Percentiles rank a stretch among this genome's conserved stretches.
phyloP scores from a whole-genome alignment of 805 yeast genomes.

The Kodamaea laetipori region DNA sequence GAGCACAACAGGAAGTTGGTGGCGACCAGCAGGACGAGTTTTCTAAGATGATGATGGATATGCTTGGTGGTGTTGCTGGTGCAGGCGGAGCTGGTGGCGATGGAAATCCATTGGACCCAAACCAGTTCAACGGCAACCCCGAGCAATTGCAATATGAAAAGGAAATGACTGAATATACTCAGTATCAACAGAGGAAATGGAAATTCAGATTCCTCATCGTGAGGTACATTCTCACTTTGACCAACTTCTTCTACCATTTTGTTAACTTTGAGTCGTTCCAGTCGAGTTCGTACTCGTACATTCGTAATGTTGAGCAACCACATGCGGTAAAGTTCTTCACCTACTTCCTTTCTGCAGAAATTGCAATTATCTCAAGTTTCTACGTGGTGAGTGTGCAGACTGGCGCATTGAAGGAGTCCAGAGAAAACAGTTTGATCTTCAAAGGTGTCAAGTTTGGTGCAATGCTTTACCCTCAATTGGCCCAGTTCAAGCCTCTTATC shows the following conservation, averaged over 20 bases:
- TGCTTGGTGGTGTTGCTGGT: background rate
- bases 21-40: background rate
- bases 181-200: slow-evolving; percentile 35
- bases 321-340: slow-evolving; percentile 24
- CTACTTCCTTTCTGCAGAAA: slow-evolving; percentile 34
- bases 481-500: slow-evolving; percentile 30
- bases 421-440: slow-evolving; percentile 30
- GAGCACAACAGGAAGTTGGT: slow-evolving; percentile 13
- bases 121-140: slow-evolving; percentile 5
- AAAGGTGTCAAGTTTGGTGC: slow-evolving; percentile 35
- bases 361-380: slow-evolving; percentile 35
- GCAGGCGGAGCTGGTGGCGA: slow-evolving; percentile 1
- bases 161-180: slow-evolving; percentile 31
- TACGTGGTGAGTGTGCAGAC: slow-evolving; percentile 30
- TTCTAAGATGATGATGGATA: slow-evolving; percentile 1
- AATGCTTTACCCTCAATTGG: slow-evolving; percentile 36
- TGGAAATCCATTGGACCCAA: slow-evolving; percentile 25
- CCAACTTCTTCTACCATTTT: slow-evolving; percentile 41
- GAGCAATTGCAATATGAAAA: slow-evolving; percentile 25
- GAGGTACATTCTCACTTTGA: slow-evolving; percentile 28
- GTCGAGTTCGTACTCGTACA: slow-evolving; percentile 27
- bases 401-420: slow-evolving; percentile 25
- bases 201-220: slow-evolving; percentile 35
- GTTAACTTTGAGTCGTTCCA: slow-evolving; percentile 22
- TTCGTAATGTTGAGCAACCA: slow-evolving; percentile 24